These are phyloP conservation scores for Fagus sylvatica DNA, from an alignment of 306 rosid species.

Conservation along the genomic window DNA sequence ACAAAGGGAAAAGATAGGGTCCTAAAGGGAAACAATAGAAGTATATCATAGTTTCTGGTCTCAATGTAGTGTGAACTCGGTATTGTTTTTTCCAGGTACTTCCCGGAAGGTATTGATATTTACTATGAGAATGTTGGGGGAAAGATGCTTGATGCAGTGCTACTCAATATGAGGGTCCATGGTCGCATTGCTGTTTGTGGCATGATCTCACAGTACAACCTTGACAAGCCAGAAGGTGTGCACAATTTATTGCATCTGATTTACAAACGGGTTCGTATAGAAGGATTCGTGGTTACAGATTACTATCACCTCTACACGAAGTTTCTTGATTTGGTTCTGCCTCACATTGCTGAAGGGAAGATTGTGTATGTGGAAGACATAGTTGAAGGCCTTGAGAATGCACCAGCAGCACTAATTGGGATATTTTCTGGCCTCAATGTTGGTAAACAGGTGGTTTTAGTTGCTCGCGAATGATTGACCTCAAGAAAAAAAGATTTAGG, in stretches of 20 bases:
- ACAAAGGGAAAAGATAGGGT: no score
- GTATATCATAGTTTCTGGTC: no score
- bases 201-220: constrained; percentile 46
- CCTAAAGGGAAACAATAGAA: no score
- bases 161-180: constrained; percentile 25
- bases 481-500: not conserved
- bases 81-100: constrained; percentile 9
- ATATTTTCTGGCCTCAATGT: constrained; percentile 34
- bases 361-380: constrained; percentile 33
- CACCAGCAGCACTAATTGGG: constrained; percentile 32
- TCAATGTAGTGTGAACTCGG: not conserved
- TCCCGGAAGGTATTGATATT: constrained; percentile 25
- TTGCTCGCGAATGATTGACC: not conserved
- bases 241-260: constrained; percentile 22
- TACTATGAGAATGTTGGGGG: constrained; percentile 40
- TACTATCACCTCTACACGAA: constrained; percentile 16
- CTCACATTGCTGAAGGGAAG: constrained; percentile 29
- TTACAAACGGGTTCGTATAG: constrained; percentile 4
- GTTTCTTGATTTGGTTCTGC: constrained; percentile 28
- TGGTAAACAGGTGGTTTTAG: constrained; percentile 37
- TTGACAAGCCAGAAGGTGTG: constrained; percentile 32
- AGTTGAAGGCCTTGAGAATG: constrained; percentile 33
- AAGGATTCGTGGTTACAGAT: constrained; percentile 19
- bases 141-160: constrained; percentile 40
- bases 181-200: constrained; percentile 38